phyloP scores from a whole-genome alignment of 2,329 filamentous ascomycete genomes.

The Harringtonia lauricola region DNA sequence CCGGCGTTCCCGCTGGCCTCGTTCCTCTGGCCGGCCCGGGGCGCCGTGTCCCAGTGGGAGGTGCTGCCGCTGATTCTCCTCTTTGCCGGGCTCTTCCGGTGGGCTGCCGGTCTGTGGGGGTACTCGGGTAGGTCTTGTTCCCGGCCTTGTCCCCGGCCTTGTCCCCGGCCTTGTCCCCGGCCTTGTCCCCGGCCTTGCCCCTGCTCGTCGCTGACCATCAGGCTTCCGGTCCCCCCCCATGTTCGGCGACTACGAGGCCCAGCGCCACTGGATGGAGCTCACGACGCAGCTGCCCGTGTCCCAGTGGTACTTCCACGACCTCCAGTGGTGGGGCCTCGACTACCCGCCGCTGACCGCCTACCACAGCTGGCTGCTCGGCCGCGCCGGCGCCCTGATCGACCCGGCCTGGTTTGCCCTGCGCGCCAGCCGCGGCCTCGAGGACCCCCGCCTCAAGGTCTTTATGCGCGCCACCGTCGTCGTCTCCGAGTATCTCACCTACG shows the following conservation, averaged over 20 bases:
- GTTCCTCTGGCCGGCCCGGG: conserved; percentile 88
- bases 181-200: no score
- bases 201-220: no score
- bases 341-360: conserved; percentile 97
- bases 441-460: conserved; percentile 74
- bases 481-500: conserved; percentile 82
- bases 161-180: background rate
- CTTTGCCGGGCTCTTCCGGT: conserved; percentile 82
- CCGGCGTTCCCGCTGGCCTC: conserved; percentile 84
- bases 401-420: conserved; percentile 81
- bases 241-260: conserved; percentile 95
- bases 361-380: conserved; percentile 91
- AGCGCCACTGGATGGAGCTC: conserved; percentile 98
- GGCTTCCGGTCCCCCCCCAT: conserved; percentile 76
- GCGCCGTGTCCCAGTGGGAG: conserved; percentile 82
- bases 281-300: conserved; percentile 81
- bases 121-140: conserved; percentile 63
- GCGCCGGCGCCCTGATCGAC: conserved; percentile 69
- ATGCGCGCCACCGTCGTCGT: conserved; percentile 89
- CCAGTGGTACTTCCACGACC: conserved; percentile 96
- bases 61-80: conserved; percentile 80
- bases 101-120: conserved; percentile 86
- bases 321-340: conserved; percentile 96
- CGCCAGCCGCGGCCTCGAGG: conserved; percentile 70
- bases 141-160: background rate